These are phyloP conservation scores for Mercurialis annua DNA, from an alignment of 345 rosid genomes.

Conservation along the genomic window DNA sequence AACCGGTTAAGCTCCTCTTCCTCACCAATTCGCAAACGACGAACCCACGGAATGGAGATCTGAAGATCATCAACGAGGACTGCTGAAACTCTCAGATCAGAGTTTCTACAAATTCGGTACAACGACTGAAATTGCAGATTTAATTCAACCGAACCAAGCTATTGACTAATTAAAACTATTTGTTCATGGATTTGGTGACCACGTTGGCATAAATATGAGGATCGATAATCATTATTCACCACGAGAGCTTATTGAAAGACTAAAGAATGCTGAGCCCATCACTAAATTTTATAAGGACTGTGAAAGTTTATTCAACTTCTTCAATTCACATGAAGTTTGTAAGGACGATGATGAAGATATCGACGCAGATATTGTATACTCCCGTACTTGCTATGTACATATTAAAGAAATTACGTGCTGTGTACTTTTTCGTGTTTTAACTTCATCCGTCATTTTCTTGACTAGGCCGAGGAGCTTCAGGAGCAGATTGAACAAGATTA, in stretches of 20 bases:
- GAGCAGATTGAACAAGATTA: conserved; percentile 96
- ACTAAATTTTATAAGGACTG: conserved; percentile 87
- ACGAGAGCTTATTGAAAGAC: conserved; percentile 92
- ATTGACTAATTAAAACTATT: too few relatives aligned
- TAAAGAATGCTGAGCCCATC: conserved; percentile 81
- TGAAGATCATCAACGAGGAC: too few relatives aligned
- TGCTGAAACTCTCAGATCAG: too few relatives aligned
- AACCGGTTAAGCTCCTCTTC: too few relatives aligned
- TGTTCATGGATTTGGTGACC: too few relatives aligned
- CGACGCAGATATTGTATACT: conserved; percentile 79
- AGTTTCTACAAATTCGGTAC: too few relatives aligned
- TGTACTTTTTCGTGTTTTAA: conserved; percentile 5
- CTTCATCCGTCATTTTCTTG: conserved; percentile 10
- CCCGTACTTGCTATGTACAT: neutral
- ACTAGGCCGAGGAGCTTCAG: conserved; percentile 92
- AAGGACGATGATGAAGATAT: conserved; percentile 90
- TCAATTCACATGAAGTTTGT: conserved; percentile 89
- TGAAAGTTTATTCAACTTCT: conserved; percentile 95
- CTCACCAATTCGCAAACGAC: too few relatives aligned
- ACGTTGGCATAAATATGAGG: too few relatives aligned
- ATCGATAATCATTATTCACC: too few relatives aligned
- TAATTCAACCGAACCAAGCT: too few relatives aligned
- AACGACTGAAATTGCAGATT: too few relatives aligned
- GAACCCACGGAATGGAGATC: too few relatives aligned
- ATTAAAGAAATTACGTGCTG: neutral